phyloP scores from a whole-genome alignment of 2,329 filamentous ascomycete genomes.

The Fusarium armeniacum region DNA sequence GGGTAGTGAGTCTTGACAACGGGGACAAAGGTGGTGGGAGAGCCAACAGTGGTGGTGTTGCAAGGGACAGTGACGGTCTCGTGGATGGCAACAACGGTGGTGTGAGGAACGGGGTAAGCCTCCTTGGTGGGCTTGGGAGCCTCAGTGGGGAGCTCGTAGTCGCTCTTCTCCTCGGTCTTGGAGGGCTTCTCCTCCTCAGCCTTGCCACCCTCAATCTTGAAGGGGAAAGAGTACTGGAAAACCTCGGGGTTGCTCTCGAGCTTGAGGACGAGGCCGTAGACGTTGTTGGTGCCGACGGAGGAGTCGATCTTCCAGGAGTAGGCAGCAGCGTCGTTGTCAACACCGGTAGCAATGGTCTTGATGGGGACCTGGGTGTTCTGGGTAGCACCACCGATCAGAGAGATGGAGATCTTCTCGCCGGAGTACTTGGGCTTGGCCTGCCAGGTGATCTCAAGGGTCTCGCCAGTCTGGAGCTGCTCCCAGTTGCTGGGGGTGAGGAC shows the following conservation, averaged over 20 bases:
- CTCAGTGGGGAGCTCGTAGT: constrained; percentile 43
- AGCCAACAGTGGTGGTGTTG: constrained; percentile 44
- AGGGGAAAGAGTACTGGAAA: constrained; percentile 75
- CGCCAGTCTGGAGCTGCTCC: constrained; percentile 63
- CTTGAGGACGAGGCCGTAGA: constrained; percentile 71
- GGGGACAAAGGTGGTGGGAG: constrained; percentile 42
- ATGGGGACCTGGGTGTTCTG: constrained; percentile 59
- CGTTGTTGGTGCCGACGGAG: constrained; percentile 59
- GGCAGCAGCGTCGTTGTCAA: constrained; percentile 61
- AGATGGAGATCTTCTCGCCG: constrained; percentile 64
- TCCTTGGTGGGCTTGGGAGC: constrained; percentile 44
- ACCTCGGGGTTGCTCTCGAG: constrained; percentile 61
- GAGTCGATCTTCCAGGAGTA: constrained; percentile 67
- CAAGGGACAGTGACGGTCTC: constrained; percentile 44
- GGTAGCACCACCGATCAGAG: constrained; percentile 66
- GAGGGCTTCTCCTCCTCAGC: constrained; percentile 37
- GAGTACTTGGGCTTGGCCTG: constrained; percentile 57
- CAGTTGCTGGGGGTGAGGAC: constrained; percentile 63
- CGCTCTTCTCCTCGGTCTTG: constrained; percentile 21
- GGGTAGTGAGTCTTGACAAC: constrained; percentile 44
- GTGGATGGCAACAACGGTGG: constrained; percentile 44
- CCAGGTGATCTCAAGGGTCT: constrained; percentile 67
- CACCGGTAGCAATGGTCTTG: constrained; percentile 60
- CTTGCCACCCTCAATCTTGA: constrained; percentile 62
- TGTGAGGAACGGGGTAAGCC: constrained; percentile 37